Base-by-base conservation (phyloP, 306 rosid species). In the Glycine tomentella region DNA sequence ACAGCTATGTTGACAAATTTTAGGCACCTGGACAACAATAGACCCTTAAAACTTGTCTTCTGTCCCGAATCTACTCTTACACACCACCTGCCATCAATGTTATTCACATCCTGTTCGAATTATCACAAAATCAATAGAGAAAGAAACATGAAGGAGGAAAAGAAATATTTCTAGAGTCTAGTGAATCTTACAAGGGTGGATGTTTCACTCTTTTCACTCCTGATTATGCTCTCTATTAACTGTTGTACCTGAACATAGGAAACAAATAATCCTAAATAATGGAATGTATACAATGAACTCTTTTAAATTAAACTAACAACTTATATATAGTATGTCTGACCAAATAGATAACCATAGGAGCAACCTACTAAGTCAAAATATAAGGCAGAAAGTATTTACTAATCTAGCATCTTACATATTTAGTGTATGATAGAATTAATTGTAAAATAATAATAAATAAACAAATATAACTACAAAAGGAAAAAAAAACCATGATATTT, bases 11-110 rank as follows among this genome's bases (percentile, higher is more conserved):
- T 53, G 63, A 34, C 40, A 82, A 82, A 74, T 44, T 78, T 77
- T 61, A 83, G 79, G 81, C 79, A 95, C 99, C 99, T 95, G 84
- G 95, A 88, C 82, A 95, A 74, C 79, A 91, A 72, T 31, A 95
- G 94, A 86, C 95, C 98, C 85, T 89, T 86, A 53, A 90, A 83
- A 81, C 82, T 85, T 65, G 91, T 86, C 83, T 82, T 84, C 74
- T 86, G 91, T 70, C 86, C 86, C 63, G 87, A 86, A 80, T 82
- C 86, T 53, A 90, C 88, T 82, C 84, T 92, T 82, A 93, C 75
- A 80, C 97, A 91, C 99, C 98, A 95, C 90, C 99, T 91, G 79
- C 99, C 99, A 85, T 91, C 92, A 75, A 93, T 57, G 16, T 86
- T 88, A 76, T 89, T 87, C 86, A 90, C 90, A 89, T 90, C 97